Percentiles rank a stretch among this genome's conserved stretches.
phyloP scores from a whole-genome alignment of 257 asterid species.

The Pogostemon cablin region DNA sequence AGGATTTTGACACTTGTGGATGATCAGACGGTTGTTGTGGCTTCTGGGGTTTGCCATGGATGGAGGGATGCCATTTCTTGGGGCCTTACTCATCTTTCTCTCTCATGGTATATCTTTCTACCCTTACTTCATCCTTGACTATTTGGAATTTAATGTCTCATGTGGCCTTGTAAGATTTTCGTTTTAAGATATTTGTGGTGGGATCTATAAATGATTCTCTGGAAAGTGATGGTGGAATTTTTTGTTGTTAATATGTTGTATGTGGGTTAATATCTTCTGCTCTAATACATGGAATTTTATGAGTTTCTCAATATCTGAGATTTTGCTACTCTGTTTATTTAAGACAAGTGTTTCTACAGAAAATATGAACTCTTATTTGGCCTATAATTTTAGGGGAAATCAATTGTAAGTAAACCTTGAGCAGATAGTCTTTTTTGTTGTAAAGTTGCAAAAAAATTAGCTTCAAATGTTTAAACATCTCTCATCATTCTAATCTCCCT shows the following conservation, averaged over 20 bases:
- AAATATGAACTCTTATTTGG: neutral
- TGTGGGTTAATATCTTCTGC: constrained; percentile 1
- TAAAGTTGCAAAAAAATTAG: too few species aligned
- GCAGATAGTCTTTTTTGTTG: neutral
- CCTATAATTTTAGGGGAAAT: neutral
- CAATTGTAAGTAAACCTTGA: neutral
- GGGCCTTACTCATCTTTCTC: constrained; percentile 79
- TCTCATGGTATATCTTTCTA: constrained; percentile 64
- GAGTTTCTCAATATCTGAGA: neutral
- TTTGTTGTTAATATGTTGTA: neutral
- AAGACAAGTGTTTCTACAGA: neutral
- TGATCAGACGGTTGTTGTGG: constrained; percentile 85
- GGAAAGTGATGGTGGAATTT: neutral
- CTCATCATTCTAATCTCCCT: too few species aligned
- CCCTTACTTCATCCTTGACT: neutral
- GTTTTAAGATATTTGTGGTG: neutral
- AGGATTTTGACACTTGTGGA: constrained; percentile 79
- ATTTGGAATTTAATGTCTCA: neutral
- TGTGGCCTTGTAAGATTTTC: too few species aligned
- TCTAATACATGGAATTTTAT: neutral
- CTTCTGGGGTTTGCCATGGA: constrained; percentile 95
- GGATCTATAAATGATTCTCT: neutral
- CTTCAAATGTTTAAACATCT: too few species aligned
- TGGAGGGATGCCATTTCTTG: constrained; percentile 96
- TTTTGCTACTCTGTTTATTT: neutral